A percentile compares a stretch with the other conserved stretches of the same genome.
Evolutionary conservation across 1,284 basidiomycete genomes (phyloP).

Genomic region (Porodaedalea pini): DNA sequence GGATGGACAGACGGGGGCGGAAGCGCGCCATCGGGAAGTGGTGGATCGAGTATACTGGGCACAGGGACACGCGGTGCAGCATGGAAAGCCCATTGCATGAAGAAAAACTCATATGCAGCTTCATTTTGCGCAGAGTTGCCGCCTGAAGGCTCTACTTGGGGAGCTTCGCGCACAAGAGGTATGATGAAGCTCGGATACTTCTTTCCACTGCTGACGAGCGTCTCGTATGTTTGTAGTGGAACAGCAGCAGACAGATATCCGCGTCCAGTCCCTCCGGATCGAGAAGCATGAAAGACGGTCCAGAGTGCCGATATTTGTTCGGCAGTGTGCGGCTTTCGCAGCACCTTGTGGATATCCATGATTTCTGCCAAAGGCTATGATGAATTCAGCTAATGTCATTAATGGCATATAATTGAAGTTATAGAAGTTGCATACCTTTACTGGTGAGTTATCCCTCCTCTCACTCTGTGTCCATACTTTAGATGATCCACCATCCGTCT

Average conservation of each 20-base stretch:
- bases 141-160: conserved; percentile 29
- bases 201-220: conserved; percentile 52
- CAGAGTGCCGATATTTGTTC: conserved; percentile 77
- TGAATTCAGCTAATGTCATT: conserved; percentile 8
- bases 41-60: conserved; percentile 34
- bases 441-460: conserved; percentile 65
- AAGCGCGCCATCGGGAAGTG: conserved; percentile 35
- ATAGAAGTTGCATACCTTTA: conserved; percentile 45
- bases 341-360: conserved; percentile 70
- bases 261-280: conserved; percentile 70
- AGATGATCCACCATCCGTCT: conserved; percentile 17
- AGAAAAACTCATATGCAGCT: conserved; percentile 80
- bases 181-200: conserved; percentile 76
- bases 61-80: conserved; percentile 53
- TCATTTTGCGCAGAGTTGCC: conserved; percentile 36
- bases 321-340: conserved; percentile 66
- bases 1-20: conserved; percentile 37
- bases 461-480: conserved; percentile 22
- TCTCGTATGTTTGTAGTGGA: conserved; percentile 67
- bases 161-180: conserved; percentile 59
- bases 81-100: conserved; percentile 84
- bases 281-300: conserved; percentile 84
- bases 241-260: conserved; percentile 82
- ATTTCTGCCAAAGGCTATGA: conserved; percentile 75
- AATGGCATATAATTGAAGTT: conserved; percentile 2